phyloP scores from a whole-genome alignment of 1,284 basidiomycete species.

The Leccinum pachyderme region DNA sequence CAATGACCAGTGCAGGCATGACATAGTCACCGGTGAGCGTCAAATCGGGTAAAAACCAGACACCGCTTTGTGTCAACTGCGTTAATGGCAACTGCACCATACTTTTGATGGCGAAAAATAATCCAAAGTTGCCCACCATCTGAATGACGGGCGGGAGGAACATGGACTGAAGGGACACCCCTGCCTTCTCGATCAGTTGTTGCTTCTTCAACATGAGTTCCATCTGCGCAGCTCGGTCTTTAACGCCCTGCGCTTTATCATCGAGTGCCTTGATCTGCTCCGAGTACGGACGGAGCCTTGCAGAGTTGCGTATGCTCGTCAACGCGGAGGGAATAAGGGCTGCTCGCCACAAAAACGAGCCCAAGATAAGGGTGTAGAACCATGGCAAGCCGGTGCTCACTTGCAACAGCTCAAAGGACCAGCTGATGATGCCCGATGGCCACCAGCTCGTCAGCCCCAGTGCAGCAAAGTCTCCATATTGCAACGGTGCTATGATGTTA shows the following conservation, averaged over 20 bases:
- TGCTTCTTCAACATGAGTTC: conserved; percentile 58
- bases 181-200: conserved; percentile 67
- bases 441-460: conserved; percentile 67
- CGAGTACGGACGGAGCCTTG: conserved; percentile 66
- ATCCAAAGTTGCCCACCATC: conserved; percentile 76
- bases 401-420: conserved; percentile 74
- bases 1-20: conserved; percentile 67
- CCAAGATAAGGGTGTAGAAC: conserved; percentile 81
- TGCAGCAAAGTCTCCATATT: conserved; percentile 77
- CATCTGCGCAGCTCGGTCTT: conserved; percentile 47
- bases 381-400: conserved; percentile 77
- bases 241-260: conserved; percentile 40
- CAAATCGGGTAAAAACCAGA: conserved; percentile 77
- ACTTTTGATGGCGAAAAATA: conserved; percentile 82
- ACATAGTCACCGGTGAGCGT: conserved; percentile 80
- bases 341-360: conserved; percentile 69
- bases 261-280: conserved; percentile 58
- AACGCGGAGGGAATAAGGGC: conserved; percentile 72
- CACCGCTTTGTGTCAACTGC: conserved; percentile 77
- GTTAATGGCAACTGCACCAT: conserved; percentile 72
- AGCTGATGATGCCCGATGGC: conserved; percentile 59
- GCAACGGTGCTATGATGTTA: conserved; percentile 47
- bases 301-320: conserved; percentile 62
- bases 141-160: conserved; percentile 68
- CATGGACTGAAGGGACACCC: conserved; percentile 62